Conservation (phyloP, 805 yeast genomes). For the Candida sanyiensis region DNA sequence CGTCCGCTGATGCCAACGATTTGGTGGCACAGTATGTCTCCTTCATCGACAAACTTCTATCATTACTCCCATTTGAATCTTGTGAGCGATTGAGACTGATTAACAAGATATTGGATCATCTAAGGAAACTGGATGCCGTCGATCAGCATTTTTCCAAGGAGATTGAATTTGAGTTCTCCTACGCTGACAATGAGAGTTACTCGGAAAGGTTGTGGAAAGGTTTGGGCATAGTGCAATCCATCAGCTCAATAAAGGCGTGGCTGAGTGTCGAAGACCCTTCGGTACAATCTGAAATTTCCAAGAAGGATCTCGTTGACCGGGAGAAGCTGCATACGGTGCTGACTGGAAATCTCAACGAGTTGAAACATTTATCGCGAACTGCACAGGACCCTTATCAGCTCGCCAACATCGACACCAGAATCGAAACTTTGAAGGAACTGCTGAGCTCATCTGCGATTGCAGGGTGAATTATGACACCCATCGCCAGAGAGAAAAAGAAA, state of each 20-base stretch:
- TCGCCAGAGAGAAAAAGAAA: too few species aligned
- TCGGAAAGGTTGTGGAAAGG: slow-evolving; percentile 19
- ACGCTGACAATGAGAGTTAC: slow-evolving; percentile 15
- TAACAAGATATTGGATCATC: slow-evolving; percentile 15
- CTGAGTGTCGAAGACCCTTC: slow-evolving; percentile 18
- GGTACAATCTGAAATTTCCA: slow-evolving; percentile 9
- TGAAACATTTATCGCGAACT: slow-evolving; percentile 9
- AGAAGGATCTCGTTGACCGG: slow-evolving; percentile 3
- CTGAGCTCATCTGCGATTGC: too few species aligned
- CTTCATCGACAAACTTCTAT: slow-evolving; percentile 12
- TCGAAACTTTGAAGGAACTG: too few species aligned
- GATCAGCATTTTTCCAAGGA: slow-evolving; percentile 3
- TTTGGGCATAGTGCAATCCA: slow-evolving; percentile 16
- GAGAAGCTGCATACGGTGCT: slow-evolving; percentile 1
- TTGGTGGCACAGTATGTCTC: slow-evolving; percentile 7
- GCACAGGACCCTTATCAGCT: slow-evolving; percentile 5
- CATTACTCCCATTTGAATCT: slow-evolving; percentile 19
- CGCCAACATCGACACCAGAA: slow-evolving; percentile 6
- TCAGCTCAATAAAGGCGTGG: slow-evolving; percentile 17
- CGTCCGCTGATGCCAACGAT: slow-evolving; percentile 6
- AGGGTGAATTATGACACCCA: too few species aligned
- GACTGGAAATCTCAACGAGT: slow-evolving; percentile 5
- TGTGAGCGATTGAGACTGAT: slow-evolving; percentile 22
- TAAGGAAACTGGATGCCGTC: slow-evolving; percentile 9
- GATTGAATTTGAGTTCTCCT: slow-evolving; percentile 3